These are phyloP conservation scores for Guadua angustifolia DNA, from an alignment of 176 grass and related monocot genomes.

Conservation along the genomic window DNA sequence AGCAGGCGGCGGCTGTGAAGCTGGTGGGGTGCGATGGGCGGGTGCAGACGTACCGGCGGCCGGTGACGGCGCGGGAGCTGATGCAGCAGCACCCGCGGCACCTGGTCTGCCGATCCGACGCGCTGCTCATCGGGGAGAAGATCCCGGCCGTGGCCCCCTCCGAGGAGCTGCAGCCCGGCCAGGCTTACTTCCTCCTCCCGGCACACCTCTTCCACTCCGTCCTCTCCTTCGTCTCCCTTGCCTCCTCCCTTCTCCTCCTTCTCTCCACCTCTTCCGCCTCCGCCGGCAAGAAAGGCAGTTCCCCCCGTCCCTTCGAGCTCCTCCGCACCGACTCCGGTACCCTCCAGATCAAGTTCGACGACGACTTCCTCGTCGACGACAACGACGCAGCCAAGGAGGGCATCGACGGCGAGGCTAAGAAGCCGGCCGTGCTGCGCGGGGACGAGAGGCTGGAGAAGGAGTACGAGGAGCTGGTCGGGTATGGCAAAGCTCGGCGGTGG, in stretches of 20 bases:
- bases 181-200: constrained; percentile 86
- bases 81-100: constrained; percentile 80
- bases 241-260: constrained; percentile 59
- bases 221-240: constrained; percentile 86
- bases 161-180: constrained; percentile 64
- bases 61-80: constrained; percentile 74
- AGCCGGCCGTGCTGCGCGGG: constrained; percentile 43
- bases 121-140: constrained; percentile 83
- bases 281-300: constrained; percentile 1
- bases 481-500: constrained; percentile 60
- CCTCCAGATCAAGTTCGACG: constrained; percentile 79
- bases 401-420: background rate
- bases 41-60: constrained; percentile 57
- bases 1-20: constrained; percentile 23
- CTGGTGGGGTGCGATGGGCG: constrained; percentile 67
- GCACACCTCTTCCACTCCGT: constrained; percentile 89
- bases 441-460: constrained; percentile 76
- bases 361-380: constrained; percentile 63
- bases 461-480: constrained; percentile 72
- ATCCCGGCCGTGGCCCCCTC: constrained; percentile 60
- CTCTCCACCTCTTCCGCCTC: background rate
- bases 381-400: background rate
- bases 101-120: constrained; percentile 87
- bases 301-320: constrained; percentile 72
- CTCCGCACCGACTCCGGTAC: constrained; percentile 63